phyloP scores from a whole-genome alignment of 768 basidiomycete genomes.

The Termitomyces sp. region DNA sequence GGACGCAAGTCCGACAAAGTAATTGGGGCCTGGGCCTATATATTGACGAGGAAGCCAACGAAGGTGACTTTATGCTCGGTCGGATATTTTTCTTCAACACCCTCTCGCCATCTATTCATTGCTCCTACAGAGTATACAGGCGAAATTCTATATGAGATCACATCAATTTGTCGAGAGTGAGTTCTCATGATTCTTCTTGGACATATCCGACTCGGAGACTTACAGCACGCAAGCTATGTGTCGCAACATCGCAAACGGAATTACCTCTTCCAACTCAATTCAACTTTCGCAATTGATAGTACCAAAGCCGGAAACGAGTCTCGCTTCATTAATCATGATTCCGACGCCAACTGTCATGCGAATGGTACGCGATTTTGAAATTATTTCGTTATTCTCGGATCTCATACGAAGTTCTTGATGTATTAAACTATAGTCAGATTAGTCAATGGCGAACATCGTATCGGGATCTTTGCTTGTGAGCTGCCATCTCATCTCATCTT shows the following conservation, averaged over 20 bases:
- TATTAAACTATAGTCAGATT: conserved; percentile 36
- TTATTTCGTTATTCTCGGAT: neutral
- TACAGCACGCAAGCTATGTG: conserved; percentile 29
- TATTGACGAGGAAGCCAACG: conserved; percentile 37
- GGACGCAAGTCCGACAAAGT: conserved; percentile 39
- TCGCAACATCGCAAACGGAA: conserved; percentile 48
- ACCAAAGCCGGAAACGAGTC: conserved; percentile 55
- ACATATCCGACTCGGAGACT: neutral
- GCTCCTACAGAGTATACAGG: conserved; percentile 57
- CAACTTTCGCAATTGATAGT: conserved; percentile 47
- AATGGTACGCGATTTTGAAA: conserved; percentile 31
- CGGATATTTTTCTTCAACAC: neutral
- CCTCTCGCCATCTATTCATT: neutral
- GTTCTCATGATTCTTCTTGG: conserved; percentile 13
- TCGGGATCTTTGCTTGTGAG: conserved; percentile 60
- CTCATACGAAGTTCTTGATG: neutral
- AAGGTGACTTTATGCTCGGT: conserved; percentile 51
- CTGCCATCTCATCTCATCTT: neutral
- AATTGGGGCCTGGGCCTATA: conserved; percentile 56
- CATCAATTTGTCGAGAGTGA: conserved; percentile 49
- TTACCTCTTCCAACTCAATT: conserved; percentile 60
- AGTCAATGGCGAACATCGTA: conserved; percentile 66
- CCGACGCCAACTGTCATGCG: conserved; percentile 41
- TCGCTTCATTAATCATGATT: conserved; percentile 67
- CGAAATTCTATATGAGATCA: conserved; percentile 51